Evolutionary conservation across 805 yeast species (phyloP), one percentile per base, ranked within the genome.

Genomic region (Candida tallmaniae): DNA sequence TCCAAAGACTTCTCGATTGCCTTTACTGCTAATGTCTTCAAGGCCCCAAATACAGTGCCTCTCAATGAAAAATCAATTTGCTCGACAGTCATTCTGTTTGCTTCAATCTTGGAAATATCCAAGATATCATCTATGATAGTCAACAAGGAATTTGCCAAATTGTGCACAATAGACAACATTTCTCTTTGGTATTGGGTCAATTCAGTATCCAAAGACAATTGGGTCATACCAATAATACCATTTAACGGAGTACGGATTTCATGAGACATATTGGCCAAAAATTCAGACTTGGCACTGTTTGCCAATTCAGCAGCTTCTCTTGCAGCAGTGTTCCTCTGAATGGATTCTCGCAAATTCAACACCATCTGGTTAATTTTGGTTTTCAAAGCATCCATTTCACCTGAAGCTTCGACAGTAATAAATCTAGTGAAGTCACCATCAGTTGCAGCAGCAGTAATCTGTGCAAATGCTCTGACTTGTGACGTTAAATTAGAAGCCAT

Each of bases 241-340:
- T 86, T 86, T 77, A 86, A 81, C 14, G 96, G 96, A 2, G 96
- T 86, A 56, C 96, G 70, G 50, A 86, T 82, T 57, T 86, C 96
- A 46, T 66, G 72, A 11, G 62, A 56, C 62, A 56, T 86, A 52
- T 86, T 86, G 30, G 95, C 95, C 61, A 86, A 70, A 55, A 86
- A 86, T 58, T 86, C 96, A 7, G 95, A 85, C 58, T 86, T 86
- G 4, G 95, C 87, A 46, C 84, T 73, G 57, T 86, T 86, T 4
- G 95, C 95, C 47, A 85, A 68, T 53, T 86, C 96, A 24, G 96
- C 96, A 23, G 95, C 95, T 60, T 86, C 95, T 61, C 96, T 78
- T 1, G 95, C 95, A 8, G 90, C 93, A 0, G 96, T 85, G 52
- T 86, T 86, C 56, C 95, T 77, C 60, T 86, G 94, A 55, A 86